Evolutionary conservation across 805 yeast species (phyloP), one percentile per base, ranked within the genome.

Genomic region (Metschnikowia cubensis): DNA sequence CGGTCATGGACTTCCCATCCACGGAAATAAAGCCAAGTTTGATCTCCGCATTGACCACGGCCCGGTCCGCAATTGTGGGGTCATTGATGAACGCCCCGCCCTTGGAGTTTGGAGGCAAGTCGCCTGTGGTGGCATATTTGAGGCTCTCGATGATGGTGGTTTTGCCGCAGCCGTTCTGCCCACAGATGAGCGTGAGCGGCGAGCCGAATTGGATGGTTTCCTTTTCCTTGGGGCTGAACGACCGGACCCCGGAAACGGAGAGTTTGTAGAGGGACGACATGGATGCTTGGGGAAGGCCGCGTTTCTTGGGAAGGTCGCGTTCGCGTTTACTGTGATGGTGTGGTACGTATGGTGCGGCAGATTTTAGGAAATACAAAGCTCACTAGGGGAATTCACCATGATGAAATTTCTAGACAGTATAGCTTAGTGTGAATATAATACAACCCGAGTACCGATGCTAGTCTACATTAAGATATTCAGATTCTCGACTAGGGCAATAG

Each of bases 41-140:
- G 47, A 94, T 89, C 63, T 91, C 97, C 0, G 96, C 99, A 50
- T 82, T 78, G 2, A 92, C 94, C 55, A 82, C 85, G 48, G 82
- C 81, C 41, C 88, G 84, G 41, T 88, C 87, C 3, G 84, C 77
- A 50, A 89, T 75, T 50, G 84, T 82, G 0, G 99, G 98, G 70
- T 94, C 99, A 61, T 90, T 94, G 6, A 94, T 80, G 65, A 94
- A 94, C 1, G 97, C 98, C 7, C 98, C 98, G 47, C 96, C 96
- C 64, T 88, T 90, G 40, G 91, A 83, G 61, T 92, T 91, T 0
- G 99, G 99, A 1, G 99, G 99, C 51, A 91, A 71, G 61, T 87
- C 94, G 8, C 98, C 98, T 0, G 99, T 92, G 10, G 99, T 89
- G 18, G 95, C 92, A 67, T 90, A 94, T 63, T 90, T 81, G 52